Percentiles rank a stretch among this genome's conserved stretches.
Evolutionary conservation across 2,329 filamentous ascomycete genomes (phyloP).

Genomic region (Orbilia javanica): DNA sequence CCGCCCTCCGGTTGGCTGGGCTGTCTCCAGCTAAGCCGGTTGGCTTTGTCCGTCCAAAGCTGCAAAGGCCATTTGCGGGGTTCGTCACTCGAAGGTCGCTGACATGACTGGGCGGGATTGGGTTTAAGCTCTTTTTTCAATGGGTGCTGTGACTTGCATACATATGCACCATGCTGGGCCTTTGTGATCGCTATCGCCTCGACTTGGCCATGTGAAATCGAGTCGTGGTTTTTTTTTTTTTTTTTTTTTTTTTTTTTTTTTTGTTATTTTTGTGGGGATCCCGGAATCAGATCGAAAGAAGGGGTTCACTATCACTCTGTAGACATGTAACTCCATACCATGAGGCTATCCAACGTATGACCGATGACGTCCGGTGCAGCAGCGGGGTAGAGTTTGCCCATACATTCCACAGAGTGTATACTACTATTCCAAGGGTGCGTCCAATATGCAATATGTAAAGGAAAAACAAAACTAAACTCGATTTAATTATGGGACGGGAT

Average conservation of each 20-base stretch:
- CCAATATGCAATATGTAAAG: neutral
- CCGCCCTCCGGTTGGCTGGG: constrained; percentile 4
- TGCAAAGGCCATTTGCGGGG: constrained; percentile 20
- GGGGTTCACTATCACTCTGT: no score
- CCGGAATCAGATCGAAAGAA: neutral
- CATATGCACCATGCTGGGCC: constrained; percentile 4
- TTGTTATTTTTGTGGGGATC: neutral
- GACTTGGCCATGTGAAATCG: neutral
- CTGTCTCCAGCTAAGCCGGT: neutral
- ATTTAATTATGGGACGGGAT: constrained; percentile 1
- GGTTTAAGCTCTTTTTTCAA: neutral
- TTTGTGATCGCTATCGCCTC: constrained; percentile 4
- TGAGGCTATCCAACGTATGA: no score
- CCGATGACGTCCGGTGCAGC: neutral
- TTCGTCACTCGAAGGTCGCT: neutral
- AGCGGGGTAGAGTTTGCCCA: neutral
- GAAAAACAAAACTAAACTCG: neutral
- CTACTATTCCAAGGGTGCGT: neutral
- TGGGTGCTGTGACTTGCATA: constrained; percentile 21
- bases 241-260: neutral
- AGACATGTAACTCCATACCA: no score
- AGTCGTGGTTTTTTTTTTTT: constrained; percentile 1
- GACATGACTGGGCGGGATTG: neutral
- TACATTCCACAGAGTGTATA: no score
- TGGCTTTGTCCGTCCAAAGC: no score